Conservation (phyloP, 2,329 filamentous ascomycete species). For the Corinectria fuckeliana region DNA sequence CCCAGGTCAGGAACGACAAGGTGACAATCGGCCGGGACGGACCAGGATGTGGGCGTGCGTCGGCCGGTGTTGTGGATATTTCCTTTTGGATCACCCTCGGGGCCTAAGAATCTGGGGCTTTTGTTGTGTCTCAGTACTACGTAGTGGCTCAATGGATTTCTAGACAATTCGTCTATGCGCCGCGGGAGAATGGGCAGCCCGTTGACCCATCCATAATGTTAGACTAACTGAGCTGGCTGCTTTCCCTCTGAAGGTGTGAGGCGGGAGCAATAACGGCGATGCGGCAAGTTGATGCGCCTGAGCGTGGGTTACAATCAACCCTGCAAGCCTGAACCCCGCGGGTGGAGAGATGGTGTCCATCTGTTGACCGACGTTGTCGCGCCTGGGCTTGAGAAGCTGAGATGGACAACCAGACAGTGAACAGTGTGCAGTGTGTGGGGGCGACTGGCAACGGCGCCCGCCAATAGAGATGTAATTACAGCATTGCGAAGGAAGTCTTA, state of each 20-base stretch:
- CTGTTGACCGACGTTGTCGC: not conserved
- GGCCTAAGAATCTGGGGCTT: no score
- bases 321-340: not conserved
- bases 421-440: not conserved
- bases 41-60: slow-evolving; percentile 26
- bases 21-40: slow-evolving; percentile 35
- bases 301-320: not conserved
- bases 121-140: not conserved
- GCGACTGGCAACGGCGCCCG: not conserved
- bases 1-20: slow-evolving; percentile 39
- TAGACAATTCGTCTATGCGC: no score
- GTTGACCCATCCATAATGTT: no score
- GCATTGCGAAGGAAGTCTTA: slow-evolving; percentile 1
- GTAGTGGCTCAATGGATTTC: slow-evolving; percentile 3
- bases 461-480: not conserved
- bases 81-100: slow-evolving; percentile 8
- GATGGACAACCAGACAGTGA: not conserved
- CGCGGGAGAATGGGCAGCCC: no score
- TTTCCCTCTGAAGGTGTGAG: no score
- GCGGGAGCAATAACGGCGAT: not conserved
- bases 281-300: not conserved
- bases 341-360: not conserved
- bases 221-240: no score
- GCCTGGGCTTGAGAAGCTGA: slow-evolving; percentile 3
- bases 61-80: slow-evolving; percentile 24